phyloP scores from a whole-genome alignment of 768 basidiomycete species.

The Boletellus ananas region DNA sequence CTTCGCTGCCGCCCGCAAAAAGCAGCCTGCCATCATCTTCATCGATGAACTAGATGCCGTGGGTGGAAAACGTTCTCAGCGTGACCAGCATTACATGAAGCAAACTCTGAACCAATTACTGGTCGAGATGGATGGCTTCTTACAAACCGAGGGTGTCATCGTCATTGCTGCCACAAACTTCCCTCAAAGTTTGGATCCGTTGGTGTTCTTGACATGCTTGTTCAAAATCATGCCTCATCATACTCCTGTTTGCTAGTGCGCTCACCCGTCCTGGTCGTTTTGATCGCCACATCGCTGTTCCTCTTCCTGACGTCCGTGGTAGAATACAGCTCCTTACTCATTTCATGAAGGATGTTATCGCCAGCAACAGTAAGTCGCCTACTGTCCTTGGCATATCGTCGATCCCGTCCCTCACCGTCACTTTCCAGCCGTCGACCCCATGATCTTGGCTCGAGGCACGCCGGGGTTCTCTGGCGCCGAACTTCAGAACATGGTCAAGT shows the following conservation, averaged over 20 bases:
- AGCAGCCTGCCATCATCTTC: constrained; percentile 96
- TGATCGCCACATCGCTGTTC: constrained; percentile 88
- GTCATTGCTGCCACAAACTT: constrained; percentile 98
- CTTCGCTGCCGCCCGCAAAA: constrained; percentile 90
- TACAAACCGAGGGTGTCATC: constrained; percentile 89
- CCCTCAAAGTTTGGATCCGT: constrained; percentile 90
- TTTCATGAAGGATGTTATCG: constrained; percentile 79
- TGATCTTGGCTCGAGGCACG: constrained; percentile 87
- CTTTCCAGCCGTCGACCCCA: constrained; percentile 70
- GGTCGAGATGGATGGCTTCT: constrained; percentile 97
- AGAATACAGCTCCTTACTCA: constrained; percentile 91
- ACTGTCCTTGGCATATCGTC: neutral
- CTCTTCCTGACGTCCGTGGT: constrained; percentile 91
- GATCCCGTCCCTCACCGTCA: neutral
- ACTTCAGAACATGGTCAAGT: constrained; percentile 96
- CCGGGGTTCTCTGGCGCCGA: constrained; percentile 97
- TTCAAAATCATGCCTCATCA: constrained; percentile 10
- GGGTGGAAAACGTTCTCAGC: constrained; percentile 79
- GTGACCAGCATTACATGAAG: constrained; percentile 87
- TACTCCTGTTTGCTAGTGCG: constrained; percentile 49
- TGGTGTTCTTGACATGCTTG: constrained; percentile 28
- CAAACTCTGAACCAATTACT: constrained; percentile 95
- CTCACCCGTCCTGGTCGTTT: constrained; percentile 96
- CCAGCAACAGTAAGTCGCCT: constrained; percentile 46
- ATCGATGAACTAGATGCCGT: constrained; percentile 96